These are phyloP conservation scores for Candida anglica DNA, from an alignment of 805 yeast genomes.

Conservation along the genomic window DNA sequence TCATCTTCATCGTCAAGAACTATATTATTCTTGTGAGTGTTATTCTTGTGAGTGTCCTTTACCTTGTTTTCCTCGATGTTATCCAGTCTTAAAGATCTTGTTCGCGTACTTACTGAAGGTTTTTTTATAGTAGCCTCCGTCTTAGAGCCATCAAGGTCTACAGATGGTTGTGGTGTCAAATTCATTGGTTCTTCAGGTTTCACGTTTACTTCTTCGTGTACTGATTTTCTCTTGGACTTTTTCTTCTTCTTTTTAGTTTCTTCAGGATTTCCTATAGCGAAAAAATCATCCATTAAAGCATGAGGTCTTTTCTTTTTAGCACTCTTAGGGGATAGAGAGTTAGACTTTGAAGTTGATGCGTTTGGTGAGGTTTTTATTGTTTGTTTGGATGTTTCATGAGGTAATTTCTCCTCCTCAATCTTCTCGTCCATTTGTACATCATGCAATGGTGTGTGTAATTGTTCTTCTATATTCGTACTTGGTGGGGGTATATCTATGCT, in stretches of 20 bases:
- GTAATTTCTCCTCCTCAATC: too few relatives aligned
- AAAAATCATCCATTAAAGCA: conserved; percentile 24
- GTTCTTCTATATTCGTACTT: too few relatives aligned
- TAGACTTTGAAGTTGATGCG: too few relatives aligned
- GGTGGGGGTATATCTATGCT: too few relatives aligned
- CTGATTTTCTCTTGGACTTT: conserved; percentile 4
- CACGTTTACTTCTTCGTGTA: not conserved
- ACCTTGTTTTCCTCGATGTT: too few relatives aligned
- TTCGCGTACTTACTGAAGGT: not conserved
- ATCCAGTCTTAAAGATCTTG: not conserved
- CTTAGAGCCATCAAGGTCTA: not conserved
- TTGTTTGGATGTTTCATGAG: too few relatives aligned
- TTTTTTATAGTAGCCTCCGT: not conserved
- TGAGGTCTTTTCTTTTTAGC: conserved; percentile 1
- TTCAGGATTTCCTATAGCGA: conserved; percentile 14
- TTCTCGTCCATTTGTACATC: too few relatives aligned
- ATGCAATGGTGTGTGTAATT: too few relatives aligned
- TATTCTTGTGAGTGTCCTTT: not conserved
- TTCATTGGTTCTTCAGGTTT: not conserved
- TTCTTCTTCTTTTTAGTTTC: conserved; percentile 13
- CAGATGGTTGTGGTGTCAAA: not conserved
- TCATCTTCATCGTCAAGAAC: conserved; percentile 4
- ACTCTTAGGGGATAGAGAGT: too few relatives aligned
- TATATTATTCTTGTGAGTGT: not conserved
- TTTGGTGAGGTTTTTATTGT: too few relatives aligned